These are phyloP conservation scores for Corynespora cassiicola DNA, from an alignment of 2,329 filamentous ascomycete species.

Conservation along the genomic window DNA sequence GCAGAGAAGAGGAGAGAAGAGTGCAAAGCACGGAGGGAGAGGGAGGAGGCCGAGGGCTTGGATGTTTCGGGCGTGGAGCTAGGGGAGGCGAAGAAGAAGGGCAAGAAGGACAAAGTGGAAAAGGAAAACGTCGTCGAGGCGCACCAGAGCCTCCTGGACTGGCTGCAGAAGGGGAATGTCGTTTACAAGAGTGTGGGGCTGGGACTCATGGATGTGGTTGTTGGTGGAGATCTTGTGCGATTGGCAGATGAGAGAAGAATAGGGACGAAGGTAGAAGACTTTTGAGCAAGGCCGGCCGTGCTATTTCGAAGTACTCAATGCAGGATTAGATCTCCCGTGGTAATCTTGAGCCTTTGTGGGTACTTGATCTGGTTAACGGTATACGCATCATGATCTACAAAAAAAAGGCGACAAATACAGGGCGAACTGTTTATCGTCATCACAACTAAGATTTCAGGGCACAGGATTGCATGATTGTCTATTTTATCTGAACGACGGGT, in stretches of 20 bases:
- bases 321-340: too few species aligned
- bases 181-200: conserved; percentile 75
- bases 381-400: too few species aligned
- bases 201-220: conserved; percentile 72
- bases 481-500: too few species aligned
- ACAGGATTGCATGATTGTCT: too few species aligned
- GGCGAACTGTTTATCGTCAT: too few species aligned
- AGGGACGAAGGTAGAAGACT: conserved; percentile 61
- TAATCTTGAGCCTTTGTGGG: too few species aligned
- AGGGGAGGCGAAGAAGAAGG: conserved; percentile 71
- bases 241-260: conserved; percentile 63
- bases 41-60: conserved; percentile 39
- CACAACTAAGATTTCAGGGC: too few species aligned
- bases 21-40: conserved; percentile 38
- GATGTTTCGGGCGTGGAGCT: conserved; percentile 81
- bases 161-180: conserved; percentile 68
- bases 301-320: too few species aligned
- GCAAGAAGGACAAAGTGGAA: conserved; percentile 68
- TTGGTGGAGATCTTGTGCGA: conserved; percentile 64
- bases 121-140: conserved; percentile 37
- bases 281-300: too few species aligned
- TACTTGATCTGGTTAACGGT: too few species aligned
- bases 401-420: too few species aligned
- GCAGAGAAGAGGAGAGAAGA: conserved; percentile 47
- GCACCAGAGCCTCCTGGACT: conserved; percentile 57